Evolutionary conservation across 495 filamentous ascomycete genomes (phyloP).

Genomic region (Podospora bellae-mahoneyi): DNA sequence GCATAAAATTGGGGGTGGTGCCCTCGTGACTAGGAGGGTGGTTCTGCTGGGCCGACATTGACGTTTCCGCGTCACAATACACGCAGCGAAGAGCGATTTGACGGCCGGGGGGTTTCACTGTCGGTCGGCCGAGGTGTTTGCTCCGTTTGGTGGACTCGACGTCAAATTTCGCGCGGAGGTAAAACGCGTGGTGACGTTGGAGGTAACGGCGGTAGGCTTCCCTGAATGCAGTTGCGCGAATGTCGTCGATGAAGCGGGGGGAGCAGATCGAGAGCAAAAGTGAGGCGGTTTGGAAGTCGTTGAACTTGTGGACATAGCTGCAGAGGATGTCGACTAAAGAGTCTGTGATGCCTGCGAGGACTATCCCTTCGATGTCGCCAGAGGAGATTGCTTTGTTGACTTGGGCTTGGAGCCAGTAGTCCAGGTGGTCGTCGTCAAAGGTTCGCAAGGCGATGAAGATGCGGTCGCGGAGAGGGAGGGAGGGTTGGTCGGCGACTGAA

Average conservation of each 20-base stretch:
- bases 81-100: conserved; percentile 82
- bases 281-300: conserved; percentile 85
- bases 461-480: conserved; percentile 80
- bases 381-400: conserved; percentile 60
- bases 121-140: conserved; percentile 59
- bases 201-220: conserved; percentile 77
- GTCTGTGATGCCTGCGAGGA: conserved; percentile 81
- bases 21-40: not conserved
- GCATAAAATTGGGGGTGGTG: conserved; percentile 19
- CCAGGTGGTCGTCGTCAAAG: conserved; percentile 74
- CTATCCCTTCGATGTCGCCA: conserved; percentile 84
- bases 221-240: conserved; percentile 74
- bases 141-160: conserved; percentile 56
- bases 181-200: conserved; percentile 57
- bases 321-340: conserved; percentile 77
- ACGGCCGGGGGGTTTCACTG: conserved; percentile 61
- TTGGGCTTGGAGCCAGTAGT: conserved; percentile 62
- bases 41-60: conserved; percentile 16
- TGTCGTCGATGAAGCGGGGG: conserved; percentile 76
- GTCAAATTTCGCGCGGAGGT: conserved; percentile 60
- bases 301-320: conserved; percentile 80
- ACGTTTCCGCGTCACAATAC: conserved; percentile 63
- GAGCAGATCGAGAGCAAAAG: conserved; percentile 76
- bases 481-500: conserved; percentile 73
- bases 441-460: conserved; percentile 82